These are phyloP conservation scores for Caryopteris hybrid DNA, from an alignment of 305 asterid genomes.

Conservation along the genomic window DNA sequence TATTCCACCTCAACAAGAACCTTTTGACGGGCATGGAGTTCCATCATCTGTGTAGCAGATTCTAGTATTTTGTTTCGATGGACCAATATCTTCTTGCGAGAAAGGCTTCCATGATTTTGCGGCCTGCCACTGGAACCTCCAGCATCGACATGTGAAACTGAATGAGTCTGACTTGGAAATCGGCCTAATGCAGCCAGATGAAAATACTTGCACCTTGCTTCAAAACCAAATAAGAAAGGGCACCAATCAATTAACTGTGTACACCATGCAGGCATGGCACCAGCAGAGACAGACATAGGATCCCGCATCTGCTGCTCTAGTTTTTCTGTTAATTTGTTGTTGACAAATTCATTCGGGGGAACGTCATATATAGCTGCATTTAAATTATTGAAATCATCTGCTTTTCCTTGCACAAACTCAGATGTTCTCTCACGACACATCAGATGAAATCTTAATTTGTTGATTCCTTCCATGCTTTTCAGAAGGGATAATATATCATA, in stretches of 20 bases:
- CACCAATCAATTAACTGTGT: conserved; percentile 64
- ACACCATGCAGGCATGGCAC: conserved; percentile 94
- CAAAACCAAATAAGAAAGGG: conserved; percentile 85
- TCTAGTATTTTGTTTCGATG: conserved; percentile 69
- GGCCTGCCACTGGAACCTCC: conserved; percentile 47
- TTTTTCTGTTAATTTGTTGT: conserved; percentile 77
- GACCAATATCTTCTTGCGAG: conserved; percentile 76
- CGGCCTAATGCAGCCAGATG: conserved; percentile 59
- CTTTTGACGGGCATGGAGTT: conserved; percentile 47
- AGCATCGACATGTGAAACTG: conserved; percentile 27
- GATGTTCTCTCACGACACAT: conserved; percentile 47
- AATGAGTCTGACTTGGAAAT: conserved; percentile 36
- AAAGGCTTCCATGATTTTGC: conserved; percentile 35
- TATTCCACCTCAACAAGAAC: conserved; percentile 86
- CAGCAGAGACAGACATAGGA: conserved; percentile 59
- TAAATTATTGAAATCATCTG: conserved; percentile 38
- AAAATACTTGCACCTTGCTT: conserved; percentile 82
- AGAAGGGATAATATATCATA: conserved; percentile 69
- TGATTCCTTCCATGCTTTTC: conserved; percentile 71
- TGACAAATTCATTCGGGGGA: conserved; percentile 69
- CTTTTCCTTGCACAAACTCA: conserved; percentile 58
- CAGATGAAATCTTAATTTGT: conserved; percentile 64
- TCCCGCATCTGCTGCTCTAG: conserved; percentile 91
- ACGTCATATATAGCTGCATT: conserved; percentile 35
- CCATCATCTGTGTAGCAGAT: conserved; percentile 83